Percentiles rank a stretch among this genome's conserved stretches.
phyloP scores from a whole-genome alignment of 768 basidiomycete genomes.

The Mycena indigotica region DNA sequence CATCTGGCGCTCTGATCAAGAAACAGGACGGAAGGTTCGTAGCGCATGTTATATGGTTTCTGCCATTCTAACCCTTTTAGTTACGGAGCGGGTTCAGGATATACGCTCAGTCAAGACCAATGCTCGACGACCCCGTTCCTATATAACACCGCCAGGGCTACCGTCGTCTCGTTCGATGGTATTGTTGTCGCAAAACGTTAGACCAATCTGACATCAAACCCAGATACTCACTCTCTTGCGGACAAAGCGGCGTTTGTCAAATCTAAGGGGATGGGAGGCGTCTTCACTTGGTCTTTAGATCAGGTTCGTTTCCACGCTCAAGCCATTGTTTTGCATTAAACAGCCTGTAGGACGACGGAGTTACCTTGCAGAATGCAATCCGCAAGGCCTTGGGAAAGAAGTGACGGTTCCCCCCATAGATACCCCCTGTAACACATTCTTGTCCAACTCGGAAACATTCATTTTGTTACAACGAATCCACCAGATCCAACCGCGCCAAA shows the following conservation, averaged over 20 bases:
- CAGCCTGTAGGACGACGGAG: slow-evolving; percentile 35
- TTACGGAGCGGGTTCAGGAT: slow-evolving; percentile 48
- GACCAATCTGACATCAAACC: background rate
- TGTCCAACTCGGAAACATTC: slow-evolving; percentile 1
- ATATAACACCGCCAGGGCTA: slow-evolving; percentile 43
- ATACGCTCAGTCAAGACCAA: slow-evolving; percentile 64
- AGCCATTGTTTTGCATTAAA: background rate
- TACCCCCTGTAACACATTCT: background rate
- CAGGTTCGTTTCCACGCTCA: slow-evolving; percentile 38
- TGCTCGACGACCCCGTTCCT: slow-evolving; percentile 70
- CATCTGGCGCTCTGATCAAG: slow-evolving; percentile 45
- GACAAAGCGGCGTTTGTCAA: slow-evolving; percentile 62
- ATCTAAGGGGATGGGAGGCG: slow-evolving; percentile 51
- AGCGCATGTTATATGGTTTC: background rate
- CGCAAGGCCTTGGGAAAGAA: slow-evolving; percentile 38
- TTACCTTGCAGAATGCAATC: slow-evolving; percentile 47
- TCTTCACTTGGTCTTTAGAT: slow-evolving; percentile 62
- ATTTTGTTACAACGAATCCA: slow-evolving; percentile 37
- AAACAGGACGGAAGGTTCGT: slow-evolving; percentile 37
- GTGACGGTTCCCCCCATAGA: background rate
- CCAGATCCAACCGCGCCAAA: slow-evolving; percentile 46
- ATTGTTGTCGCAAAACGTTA: slow-evolving; percentile 29
- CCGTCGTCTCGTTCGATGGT: slow-evolving; percentile 72
- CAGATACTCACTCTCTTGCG: slow-evolving; percentile 42
- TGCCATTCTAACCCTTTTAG: background rate